A percentile compares a stretch with the other conserved stretches of the same genome.
These are phyloP conservation scores for Penicillium nordicum DNA, from an alignment of 2,329 filamentous ascomycete genomes.

Conservation along the genomic window DNA sequence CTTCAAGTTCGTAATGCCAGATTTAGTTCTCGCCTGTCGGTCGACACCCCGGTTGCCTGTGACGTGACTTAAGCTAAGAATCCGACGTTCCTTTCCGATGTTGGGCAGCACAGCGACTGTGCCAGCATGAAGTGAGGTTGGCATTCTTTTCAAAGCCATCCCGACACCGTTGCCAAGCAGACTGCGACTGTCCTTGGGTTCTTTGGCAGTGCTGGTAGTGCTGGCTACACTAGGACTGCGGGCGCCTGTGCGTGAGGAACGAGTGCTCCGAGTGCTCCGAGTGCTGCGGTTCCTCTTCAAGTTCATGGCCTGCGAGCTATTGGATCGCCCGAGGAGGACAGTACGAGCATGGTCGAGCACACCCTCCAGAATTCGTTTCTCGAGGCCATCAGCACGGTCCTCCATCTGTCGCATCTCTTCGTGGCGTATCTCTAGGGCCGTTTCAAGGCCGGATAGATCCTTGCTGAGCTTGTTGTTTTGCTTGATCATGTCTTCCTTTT, in stretches of 20 bases:
- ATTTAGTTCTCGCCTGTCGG: constrained; percentile 34
- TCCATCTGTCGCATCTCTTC: constrained; percentile 94
- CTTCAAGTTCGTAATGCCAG: constrained; percentile 59
- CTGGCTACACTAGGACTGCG: constrained; percentile 36
- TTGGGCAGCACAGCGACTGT: constrained; percentile 46
- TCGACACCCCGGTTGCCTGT: constrained; percentile 60
- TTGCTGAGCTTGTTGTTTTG: constrained; percentile 78
- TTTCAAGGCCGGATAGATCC: constrained; percentile 87
- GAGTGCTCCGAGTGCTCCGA: constrained; percentile 18
- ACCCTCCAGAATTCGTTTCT: constrained; percentile 88
- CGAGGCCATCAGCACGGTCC: constrained; percentile 77
- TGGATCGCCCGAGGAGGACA: constrained; percentile 74
- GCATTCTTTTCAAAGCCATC: constrained; percentile 50
- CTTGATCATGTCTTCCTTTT: constrained; percentile 65
- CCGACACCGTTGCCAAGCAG: constrained; percentile 44
- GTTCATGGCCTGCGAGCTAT: constrained; percentile 49
- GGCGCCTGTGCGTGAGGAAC: constrained; percentile 37
- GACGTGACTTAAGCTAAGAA: constrained; percentile 88
- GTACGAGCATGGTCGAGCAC: constrained; percentile 90
- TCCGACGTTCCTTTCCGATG: constrained; percentile 64
- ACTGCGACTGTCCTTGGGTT: constrained; percentile 34
- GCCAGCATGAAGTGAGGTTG: constrained; percentile 40
- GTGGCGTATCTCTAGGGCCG: constrained; percentile 78
- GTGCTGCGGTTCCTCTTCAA: constrained; percentile 48
- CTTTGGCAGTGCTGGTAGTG: constrained; percentile 33